A percentile compares a stretch with the other conserved stretches of the same genome.
Conservation (phyloP, 306 rosid species). For the Cicer judaicum region DNA sequence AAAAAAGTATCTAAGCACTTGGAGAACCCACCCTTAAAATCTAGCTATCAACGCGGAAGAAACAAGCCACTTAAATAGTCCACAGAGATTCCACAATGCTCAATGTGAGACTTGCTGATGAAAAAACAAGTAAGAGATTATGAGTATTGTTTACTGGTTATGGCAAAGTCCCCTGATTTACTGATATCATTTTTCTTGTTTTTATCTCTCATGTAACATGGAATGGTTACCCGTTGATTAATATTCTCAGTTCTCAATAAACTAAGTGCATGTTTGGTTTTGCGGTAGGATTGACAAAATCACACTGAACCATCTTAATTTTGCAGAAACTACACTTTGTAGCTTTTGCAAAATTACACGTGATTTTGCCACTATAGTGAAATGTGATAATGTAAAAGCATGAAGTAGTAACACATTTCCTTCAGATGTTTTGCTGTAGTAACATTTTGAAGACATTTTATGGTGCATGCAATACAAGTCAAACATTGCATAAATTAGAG, state of each 20-base stretch:
- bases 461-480: not conserved
- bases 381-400: not conserved
- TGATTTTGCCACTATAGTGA: not conserved
- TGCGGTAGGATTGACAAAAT: too few relatives aligned
- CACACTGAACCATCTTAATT: too few relatives aligned
- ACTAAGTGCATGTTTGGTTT: too few relatives aligned
- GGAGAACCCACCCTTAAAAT: not conserved
- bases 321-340: too few relatives aligned
- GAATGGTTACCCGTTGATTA: not conserved
- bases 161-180: conserved; percentile 24
- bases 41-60: not conserved
- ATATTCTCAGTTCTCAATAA: not conserved
- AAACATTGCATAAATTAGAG: not conserved
- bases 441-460: conserved; percentile 12
- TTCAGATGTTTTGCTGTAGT: conserved; percentile 12
- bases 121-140: conserved; percentile 58
- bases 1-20: not conserved
- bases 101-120: conserved; percentile 52
- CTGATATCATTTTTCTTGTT: not conserved
- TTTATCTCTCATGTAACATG: not conserved
- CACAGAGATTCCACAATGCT: not conserved
- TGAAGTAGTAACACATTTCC: conserved; percentile 20
- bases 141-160: not conserved
- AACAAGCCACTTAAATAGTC: not conserved
- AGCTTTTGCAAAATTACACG: too few relatives aligned